phyloP scores from a whole-genome alignment of 2,329 filamentous ascomycete genomes.

The Ophidiomyces ophidiicola region DNA sequence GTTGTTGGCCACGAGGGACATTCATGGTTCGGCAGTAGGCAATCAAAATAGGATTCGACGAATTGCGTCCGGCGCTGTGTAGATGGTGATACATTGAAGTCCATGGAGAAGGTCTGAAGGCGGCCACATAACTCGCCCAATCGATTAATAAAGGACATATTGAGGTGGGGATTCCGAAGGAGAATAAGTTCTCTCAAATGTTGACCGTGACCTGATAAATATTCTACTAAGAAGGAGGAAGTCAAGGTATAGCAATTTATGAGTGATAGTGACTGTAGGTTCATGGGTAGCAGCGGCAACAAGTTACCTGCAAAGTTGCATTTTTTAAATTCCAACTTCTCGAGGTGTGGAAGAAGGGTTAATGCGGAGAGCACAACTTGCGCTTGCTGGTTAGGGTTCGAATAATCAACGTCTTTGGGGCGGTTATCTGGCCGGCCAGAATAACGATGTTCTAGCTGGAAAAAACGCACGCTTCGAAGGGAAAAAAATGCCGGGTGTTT shows the following conservation, averaged over 20 bases:
- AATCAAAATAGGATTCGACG: conserved; percentile 61
- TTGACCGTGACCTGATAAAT: conserved; percentile 54
- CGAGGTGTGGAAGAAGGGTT: conserved; percentile 50
- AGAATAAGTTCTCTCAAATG: conserved; percentile 57
- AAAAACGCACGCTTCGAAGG: conserved; percentile 27
- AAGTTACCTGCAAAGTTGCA: conserved; percentile 58
- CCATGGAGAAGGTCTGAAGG: conserved; percentile 60
- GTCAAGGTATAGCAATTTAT: conserved; percentile 67
- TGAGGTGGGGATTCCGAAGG: conserved; percentile 67
- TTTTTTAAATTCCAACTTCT: conserved; percentile 59
- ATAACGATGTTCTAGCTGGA: conserved; percentile 22
- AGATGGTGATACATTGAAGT: conserved; percentile 51
- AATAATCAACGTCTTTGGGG: not conserved
- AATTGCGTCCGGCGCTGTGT: conserved; percentile 44
- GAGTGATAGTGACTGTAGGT: conserved; percentile 56
- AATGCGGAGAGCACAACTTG: conserved; percentile 34
- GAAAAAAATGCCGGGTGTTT: conserved; percentile 42
- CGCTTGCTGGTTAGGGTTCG: conserved; percentile 15
- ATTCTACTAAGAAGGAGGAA: conserved; percentile 52
- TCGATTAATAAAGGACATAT: conserved; percentile 58
- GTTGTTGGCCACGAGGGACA: conserved; percentile 66
- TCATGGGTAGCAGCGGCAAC: conserved; percentile 55
- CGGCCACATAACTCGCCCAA: conserved; percentile 57
- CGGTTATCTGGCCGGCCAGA: not conserved
- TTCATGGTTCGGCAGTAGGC: conserved; percentile 46